Conservation (phyloP, 1,284 basidiomycete genomes). For the Sparassis latifolia region DNA sequence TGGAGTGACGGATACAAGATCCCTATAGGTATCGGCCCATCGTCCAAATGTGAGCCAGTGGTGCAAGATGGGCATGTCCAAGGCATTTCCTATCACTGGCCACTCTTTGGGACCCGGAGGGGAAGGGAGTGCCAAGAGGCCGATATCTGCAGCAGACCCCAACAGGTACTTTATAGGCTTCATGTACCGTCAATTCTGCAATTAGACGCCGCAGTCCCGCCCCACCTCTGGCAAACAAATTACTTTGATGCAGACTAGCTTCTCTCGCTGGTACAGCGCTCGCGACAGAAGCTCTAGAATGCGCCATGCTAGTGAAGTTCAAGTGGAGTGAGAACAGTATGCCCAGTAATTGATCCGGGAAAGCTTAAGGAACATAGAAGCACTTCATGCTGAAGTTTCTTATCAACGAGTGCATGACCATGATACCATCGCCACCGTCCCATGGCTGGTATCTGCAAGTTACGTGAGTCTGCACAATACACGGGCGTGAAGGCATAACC, state of each 20-base stretch:
- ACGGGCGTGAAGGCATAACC: too few species aligned
- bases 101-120: constrained; percentile 37
- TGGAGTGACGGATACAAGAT: constrained; percentile 4
- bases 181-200: neutral
- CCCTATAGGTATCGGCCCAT: constrained; percentile 38
- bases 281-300: too few species aligned
- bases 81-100: constrained; percentile 37
- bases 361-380: too few species aligned
- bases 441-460: too few species aligned
- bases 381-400: too few species aligned
- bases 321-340: too few species aligned
- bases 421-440: too few species aligned
- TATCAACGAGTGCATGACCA: too few species aligned
- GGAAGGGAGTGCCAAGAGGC: constrained; percentile 4
- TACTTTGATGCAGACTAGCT: neutral
- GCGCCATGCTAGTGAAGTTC: too few species aligned
- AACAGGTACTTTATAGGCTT: neutral
- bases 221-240: neutral
- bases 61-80: constrained; percentile 33
- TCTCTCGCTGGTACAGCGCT: neutral
- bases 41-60: constrained; percentile 35
- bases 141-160: neutral
- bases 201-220: too few species aligned
- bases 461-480: too few species aligned
- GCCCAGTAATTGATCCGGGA: too few species aligned